A percentile compares a stretch with the other conserved stretches of the same genome.
Evolutionary conservation across 1,139 yeast genomes (phyloP).

Genomic region (Yamadazyma blattariae): DNA sequence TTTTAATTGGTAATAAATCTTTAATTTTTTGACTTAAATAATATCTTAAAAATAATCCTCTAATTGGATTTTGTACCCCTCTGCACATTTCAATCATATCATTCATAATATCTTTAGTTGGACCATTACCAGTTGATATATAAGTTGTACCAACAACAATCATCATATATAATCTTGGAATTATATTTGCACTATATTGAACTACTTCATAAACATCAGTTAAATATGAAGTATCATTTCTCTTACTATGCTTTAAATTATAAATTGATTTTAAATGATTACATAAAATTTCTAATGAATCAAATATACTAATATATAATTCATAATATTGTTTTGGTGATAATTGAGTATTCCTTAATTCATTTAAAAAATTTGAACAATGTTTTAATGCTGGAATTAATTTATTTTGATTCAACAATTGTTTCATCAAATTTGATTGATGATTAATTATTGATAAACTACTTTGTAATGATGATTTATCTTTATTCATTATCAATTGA

Average conservation of each 20-base stretch:
- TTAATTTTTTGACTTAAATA: conserved; percentile 84
- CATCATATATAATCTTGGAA: conserved; percentile 92
- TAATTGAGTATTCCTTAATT: conserved; percentile 70
- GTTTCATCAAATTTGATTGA: conserved; percentile 76
- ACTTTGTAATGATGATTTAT: conserved; percentile 37
- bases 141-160: conserved; percentile 91
- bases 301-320: conserved; percentile 80
- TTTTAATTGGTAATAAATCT: conserved; percentile 54
- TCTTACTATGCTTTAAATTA: conserved; percentile 34
- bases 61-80: conserved; percentile 94
- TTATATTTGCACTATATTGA: conserved; percentile 90
- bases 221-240: conserved; percentile 54
- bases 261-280: conserved; percentile 65
- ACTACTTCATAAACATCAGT: conserved; percentile 93
- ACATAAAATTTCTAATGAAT: conserved; percentile 71
- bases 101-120: conserved; percentile 81
- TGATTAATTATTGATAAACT: conserved; percentile 59
- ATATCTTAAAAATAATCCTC: conserved; percentile 87
- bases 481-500: conserved; percentile 3
- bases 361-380: conserved; percentile 79
- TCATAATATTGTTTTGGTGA: conserved; percentile 95
- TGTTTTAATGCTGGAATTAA: conserved; percentile 88
- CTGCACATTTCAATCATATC: conserved; percentile 98
- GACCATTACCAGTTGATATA: conserved; percentile 75
- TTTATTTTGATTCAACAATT: conserved; percentile 65